Base-by-base conservation (phyloP, 495 filamentous ascomycete genomes). In the Melanomma pulvis-pyrius region DNA sequence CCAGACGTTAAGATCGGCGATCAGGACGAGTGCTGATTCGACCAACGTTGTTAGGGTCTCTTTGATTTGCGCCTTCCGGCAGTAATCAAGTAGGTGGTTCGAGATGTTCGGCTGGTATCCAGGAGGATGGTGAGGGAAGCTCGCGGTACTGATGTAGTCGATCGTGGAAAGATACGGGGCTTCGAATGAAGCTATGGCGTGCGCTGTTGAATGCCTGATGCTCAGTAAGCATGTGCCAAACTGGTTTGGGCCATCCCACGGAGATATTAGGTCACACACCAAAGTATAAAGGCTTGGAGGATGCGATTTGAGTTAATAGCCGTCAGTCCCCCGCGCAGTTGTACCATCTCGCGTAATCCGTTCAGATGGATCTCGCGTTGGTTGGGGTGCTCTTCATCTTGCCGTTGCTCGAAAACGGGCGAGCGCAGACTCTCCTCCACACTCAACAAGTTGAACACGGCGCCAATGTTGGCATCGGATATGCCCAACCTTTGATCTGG, bases 201-300 rank as follows among this genome's bases (percentile, higher is more conserved):
- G 67, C 34, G 63, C 65, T 34, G 73, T 69, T 32, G 63, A 59
- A 65, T 71, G 73, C 70, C 67, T 68, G 65, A 63, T 61, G 65
- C 56, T 72, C 70, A 72, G 70, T 72, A 59, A 72, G 70, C 70
- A 57, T 34, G 26, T 69, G 49, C 67, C 59, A 50, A 59, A 21
- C 65, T 56, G 41, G 24, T 65, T 68, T 57, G 50, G 69, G 65
- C 17, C 30, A 17, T 49, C 11, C 22, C 59, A 17, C 63, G 17
- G 34, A 46, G 24, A 28, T 30, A n/a, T 41, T 22, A 12, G 56
- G 53, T 24, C 54, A 74, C 73, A 25, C 63, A 75, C 73, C 73
- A 75, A 32, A 75, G 64, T 55, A 75, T 73, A 61, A 75, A 73
- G 22, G 73, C 67, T 62, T 73, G 71, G 8, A 75, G 66, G 32